Evolutionary conservation across 2,329 filamentous ascomycete genomes (phyloP), one percentile per base, ranked within the genome.

Genomic region (Parastagonospora nodorum): DNA sequence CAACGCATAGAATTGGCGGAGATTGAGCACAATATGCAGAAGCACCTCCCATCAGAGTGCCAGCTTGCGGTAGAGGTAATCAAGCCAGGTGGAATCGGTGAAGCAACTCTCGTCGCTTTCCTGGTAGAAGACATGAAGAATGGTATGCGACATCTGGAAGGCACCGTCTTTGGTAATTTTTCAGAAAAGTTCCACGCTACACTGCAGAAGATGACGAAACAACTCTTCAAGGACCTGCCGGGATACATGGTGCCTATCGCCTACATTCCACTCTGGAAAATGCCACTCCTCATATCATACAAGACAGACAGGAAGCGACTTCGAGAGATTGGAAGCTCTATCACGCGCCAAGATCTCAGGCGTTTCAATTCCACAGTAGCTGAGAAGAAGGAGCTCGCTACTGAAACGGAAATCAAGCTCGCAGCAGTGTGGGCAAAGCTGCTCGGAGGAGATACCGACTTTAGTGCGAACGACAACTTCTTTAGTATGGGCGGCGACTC

Each of bases 11-110:
- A 74, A 50, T 61, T 74, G 7, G 66, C 69, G 6, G 72, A 74
- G 46, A 74, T 74, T 32, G 72, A 74, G 46, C 70, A 67, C 57
- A 72, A 74, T 41, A 72, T 73, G 67, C 63, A 66, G 28, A 75
- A 79, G 29, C 73, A 78, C 8, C 53, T 71, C 2, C 67, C 70
- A 10, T 48, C 68, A 0, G 72, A 69, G 9, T 71, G 68, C 9
- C 71, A 74, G 2, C 71, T 81, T 0, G 77, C 80, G 24, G 77
- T 74, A 2, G 81, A 83, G 56, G 78, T 83, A 10, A 78, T 83
- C 57, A 74, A 73, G 50, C 67, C 68, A 4, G 62, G 67, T 6
- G 64, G 66, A 19, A 59, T 52, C 27, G 61, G 67, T 5, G 69
- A 72, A 35, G 59, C 65, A 29, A 70, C 61, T 8, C 63, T 74